Evolutionary conservation across 352 stramenopile species (phyloP), one percentile per base, ranked within the genome.

Genomic region (Saprolegnia diclina): DNA sequence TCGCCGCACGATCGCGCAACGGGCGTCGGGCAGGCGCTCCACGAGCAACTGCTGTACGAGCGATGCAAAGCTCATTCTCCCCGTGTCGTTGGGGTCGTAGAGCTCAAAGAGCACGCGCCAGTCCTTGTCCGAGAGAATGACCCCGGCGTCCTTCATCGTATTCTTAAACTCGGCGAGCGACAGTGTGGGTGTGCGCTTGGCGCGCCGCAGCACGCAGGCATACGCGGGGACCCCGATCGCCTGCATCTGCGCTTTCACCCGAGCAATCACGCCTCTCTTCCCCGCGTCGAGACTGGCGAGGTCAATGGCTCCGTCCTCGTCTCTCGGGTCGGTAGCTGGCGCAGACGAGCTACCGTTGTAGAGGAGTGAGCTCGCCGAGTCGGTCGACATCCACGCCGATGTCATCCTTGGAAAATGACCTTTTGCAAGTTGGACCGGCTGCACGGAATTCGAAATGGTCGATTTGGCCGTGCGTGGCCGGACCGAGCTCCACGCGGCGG

Each of bases 351-450:
- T 26, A 18, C 29, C 35, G n/a, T 61, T 42, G 46, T 69, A 69
- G 32, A 69, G 35, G 16, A 69, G 29, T 13, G 63, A 59, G 53
- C 63, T 45, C 13, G 63, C 63, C 53, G 63, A 69, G 29, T 69
- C 63, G 22, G 45, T 11, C 26, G 45, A 48, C 7, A 69, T 19
- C 63, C 63, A 69, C 22, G 63, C 42, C 3, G 45, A 13, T 61
- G 22, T 52, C 11, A 46, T 24, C 14, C 63, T 44, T 5, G 26
- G 54, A 62, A 69, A 69, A 21, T 61, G 63, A 16, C 24, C 18
- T 66, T 11, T 52, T 57, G 13, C 32, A 22, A 19, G 5, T 29
- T n/a, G 13, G 26, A 26, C 26, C 42, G 62, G 44, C 10, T 7
- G 16, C 14, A 62, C 29, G 22, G 21, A 14, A 4, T 40, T 45